A percentile compares a stretch with the other conserved stretches of the same genome.
phyloP scores from a whole-genome alignment of 2,329 filamentous ascomycete genomes.

The Aureobasidium zeae region DNA sequence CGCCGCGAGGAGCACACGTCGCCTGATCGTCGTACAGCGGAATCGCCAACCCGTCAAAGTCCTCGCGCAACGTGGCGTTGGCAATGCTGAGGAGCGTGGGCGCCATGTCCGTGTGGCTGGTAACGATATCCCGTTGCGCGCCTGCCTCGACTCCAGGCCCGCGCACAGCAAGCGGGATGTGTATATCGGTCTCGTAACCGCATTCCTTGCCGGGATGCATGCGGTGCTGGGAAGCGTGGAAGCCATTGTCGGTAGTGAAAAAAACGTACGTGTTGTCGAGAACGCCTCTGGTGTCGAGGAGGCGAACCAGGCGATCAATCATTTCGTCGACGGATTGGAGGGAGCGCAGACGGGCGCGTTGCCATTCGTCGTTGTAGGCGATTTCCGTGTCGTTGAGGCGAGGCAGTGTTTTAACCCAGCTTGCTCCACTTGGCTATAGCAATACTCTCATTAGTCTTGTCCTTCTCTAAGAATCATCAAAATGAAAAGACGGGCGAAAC shows the following conservation, averaged over 20 bases:
- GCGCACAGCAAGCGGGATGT: slow-evolving; percentile 50
- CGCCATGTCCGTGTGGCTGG: slow-evolving; percentile 55
- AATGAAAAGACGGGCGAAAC: too few relatives aligned
- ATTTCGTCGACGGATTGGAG: slow-evolving; percentile 50
- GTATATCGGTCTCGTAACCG: slow-evolving; percentile 51
- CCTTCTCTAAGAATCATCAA: too few relatives aligned
- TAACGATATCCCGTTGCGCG: slow-evolving; percentile 39
- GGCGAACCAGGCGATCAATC: slow-evolving; percentile 39
- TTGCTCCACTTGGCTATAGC: slow-evolving; percentile 37
- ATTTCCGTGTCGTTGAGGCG: slow-evolving; percentile 36
- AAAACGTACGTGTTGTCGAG: slow-evolving; percentile 48
- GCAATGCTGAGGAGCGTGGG: slow-evolving; percentile 47
- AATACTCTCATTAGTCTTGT: too few relatives aligned
- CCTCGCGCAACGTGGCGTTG: slow-evolving; percentile 33
- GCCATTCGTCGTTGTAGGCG: slow-evolving; percentile 43
- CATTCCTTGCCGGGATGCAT: slow-evolving; percentile 50
- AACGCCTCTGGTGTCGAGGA: slow-evolving; percentile 32
- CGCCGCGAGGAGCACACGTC: slow-evolving; percentile 29
- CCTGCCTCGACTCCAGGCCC: slow-evolving; percentile 46
- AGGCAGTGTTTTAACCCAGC: slow-evolving; percentile 39
- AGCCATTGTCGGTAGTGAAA: slow-evolving; percentile 53
- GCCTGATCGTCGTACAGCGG: slow-evolving; percentile 24
- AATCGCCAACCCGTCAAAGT: slow-evolving; percentile 51
- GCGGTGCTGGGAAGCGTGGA: slow-evolving; percentile 51
- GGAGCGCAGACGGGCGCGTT: slow-evolving; percentile 43